Conservation (phyloP, 1,284 basidiomycete genomes). For the Limonomyces culmigenus region DNA sequence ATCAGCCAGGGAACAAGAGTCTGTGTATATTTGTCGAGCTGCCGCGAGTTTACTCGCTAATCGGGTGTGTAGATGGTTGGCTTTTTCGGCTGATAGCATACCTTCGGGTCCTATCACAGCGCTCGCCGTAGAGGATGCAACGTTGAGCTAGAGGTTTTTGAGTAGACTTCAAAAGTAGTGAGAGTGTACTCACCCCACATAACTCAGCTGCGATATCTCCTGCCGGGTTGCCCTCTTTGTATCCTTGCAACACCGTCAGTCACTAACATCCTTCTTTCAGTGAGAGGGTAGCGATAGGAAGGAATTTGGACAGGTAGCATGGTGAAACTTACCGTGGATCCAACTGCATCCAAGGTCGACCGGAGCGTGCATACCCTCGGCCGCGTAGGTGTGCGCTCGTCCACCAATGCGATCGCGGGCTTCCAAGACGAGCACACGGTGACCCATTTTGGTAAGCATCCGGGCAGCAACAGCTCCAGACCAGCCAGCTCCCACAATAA, state of each 20-base stretch:
- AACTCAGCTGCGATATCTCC: slow-evolving; percentile 18
- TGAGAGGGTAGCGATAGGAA: background rate
- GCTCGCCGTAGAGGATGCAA: too few relatives aligned
- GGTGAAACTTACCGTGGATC: slow-evolving; percentile 25
- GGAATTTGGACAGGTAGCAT: too few relatives aligned
- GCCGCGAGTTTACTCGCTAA: too few relatives aligned
- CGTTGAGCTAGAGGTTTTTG: too few relatives aligned
- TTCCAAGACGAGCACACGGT: slow-evolving; percentile 23
- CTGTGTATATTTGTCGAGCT: too few relatives aligned
- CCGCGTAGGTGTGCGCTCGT: slow-evolving; percentile 19
- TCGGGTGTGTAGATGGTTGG: too few relatives aligned
- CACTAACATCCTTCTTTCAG: background rate
- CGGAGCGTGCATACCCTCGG: slow-evolving; percentile 8
- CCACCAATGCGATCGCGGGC: slow-evolving; percentile 26
- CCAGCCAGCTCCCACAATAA: slow-evolving; percentile 24
- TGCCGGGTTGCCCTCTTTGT: slow-evolving; percentile 22
- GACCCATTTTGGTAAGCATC: slow-evolving; percentile 17
- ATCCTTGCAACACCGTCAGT: slow-evolving; percentile 1
- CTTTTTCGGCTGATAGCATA: too few relatives aligned
- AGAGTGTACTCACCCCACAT: background rate
- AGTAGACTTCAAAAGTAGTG: too few relatives aligned
- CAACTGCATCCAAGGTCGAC: slow-evolving; percentile 27
- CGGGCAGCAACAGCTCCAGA: slow-evolving; percentile 23
- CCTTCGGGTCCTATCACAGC: too few relatives aligned
- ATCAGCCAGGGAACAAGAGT: too few relatives aligned